These are phyloP conservation scores for Phytophthora capsici DNA, from an alignment of 352 stramenopile genomes.

Conservation along the genomic window DNA sequence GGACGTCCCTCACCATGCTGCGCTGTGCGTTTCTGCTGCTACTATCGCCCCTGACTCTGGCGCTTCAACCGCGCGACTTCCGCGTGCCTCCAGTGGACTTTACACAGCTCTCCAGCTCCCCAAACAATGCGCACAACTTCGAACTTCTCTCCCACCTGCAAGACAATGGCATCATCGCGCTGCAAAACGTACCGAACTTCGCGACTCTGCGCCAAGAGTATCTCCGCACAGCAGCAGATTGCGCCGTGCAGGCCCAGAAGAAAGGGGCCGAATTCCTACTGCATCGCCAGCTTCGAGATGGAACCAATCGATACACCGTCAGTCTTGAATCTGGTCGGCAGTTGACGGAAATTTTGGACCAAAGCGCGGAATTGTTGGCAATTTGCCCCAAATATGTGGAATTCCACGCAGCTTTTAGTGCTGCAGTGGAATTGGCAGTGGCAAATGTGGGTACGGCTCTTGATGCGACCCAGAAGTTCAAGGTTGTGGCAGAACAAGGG, in stretches of 20 bases:
- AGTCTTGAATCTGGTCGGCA: constrained; percentile 64
- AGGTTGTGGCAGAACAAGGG: constrained; percentile 44
- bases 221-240: constrained; percentile 61
- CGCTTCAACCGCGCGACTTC: constrained; percentile 48
- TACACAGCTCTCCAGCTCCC: constrained; percentile 41
- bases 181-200: constrained; percentile 79
- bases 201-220: constrained; percentile 55
- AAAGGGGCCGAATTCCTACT: constrained; percentile 71
- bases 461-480: constrained; percentile 61
- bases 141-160: constrained; percentile 63
- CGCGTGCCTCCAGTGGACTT: constrained; percentile 67
- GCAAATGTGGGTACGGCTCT: constrained; percentile 61
- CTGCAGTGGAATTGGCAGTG: constrained; percentile 59
- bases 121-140: constrained; percentile 39
- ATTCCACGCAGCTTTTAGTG: constrained; percentile 64
- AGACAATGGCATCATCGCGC: constrained; percentile 71
- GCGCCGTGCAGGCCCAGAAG: constrained; percentile 54
- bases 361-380: constrained; percentile 48
- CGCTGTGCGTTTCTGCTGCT: constrained; percentile 23
- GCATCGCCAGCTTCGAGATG: constrained; percentile 68
- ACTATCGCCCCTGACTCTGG: constrained; percentile 16
- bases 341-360: constrained; percentile 35
- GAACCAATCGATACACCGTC: constrained; percentile 78
- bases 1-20: constrained; percentile 32
- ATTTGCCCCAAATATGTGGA: constrained; percentile 64